Base-by-base conservation (phyloP, 352 stramenopile genomes). In the Pythium oligandrum region DNA sequence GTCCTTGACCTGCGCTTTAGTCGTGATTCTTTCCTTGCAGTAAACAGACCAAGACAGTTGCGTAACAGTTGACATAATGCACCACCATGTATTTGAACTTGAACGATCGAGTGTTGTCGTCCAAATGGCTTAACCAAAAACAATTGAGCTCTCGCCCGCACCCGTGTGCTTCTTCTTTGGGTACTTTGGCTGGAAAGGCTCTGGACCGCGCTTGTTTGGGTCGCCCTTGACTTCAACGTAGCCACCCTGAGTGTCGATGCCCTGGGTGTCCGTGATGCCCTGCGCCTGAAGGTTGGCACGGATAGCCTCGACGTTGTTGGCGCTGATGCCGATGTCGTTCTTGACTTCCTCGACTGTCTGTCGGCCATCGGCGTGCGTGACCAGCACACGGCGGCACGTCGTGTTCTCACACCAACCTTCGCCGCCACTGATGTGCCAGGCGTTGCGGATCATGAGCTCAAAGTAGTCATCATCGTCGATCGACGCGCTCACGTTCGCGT, bases 401-500 rank as follows among this genome's bases (percentile, higher is more conserved):
- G 86, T 89, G 68, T 97, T 97, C 36, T 66, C 83, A 11, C 61
- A 73, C 74, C 71, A 84, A 50, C 90, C 89, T 53, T 92, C 75
- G 32, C 88, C 89, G 6, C 85, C 84, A 46, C 75, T 88, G 8
- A 95, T 90, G 64, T 90, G 82, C 82, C 82, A 93, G 30, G 79
- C 79, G 46, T 95, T 96, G 53, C 87, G 80, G 62, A 97, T 96
- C 77, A 97, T 90, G 42, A 96, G 71, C 65, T 97, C 88, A 57
- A 96, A 97, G 77, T 96, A 96, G 68, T 96, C 86, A 60, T 97
- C 90, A 55, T 89, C 72, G 54, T 96, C 81, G 52, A 97, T 96
- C 34, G 77, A 93, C 42, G 89, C 86, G 53, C 84, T 93, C 40
- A 97, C 68, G 53, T 95, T 96, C 26, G 70, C 68, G 64, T 97